A percentile compares a stretch with the other conserved stretches of the same genome.
Conservation (phyloP, 768 basidiomycete species). For the Tricholomella constricta region DNA sequence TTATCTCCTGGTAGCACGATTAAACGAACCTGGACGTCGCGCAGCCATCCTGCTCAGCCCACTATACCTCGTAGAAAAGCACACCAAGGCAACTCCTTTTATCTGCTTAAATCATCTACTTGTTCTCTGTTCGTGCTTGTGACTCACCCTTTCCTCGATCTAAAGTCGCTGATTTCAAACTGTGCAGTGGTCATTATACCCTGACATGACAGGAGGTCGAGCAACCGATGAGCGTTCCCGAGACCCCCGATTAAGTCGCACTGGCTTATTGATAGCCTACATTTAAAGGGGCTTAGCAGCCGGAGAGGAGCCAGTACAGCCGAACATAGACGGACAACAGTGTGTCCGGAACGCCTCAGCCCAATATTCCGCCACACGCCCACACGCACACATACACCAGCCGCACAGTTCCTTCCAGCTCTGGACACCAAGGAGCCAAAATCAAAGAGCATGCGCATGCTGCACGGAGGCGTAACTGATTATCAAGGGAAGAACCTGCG, state of each 20-base stretch:
- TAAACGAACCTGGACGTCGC: neutral
- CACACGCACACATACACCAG: too few species aligned
- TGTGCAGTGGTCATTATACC: neutral
- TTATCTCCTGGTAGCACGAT: neutral
- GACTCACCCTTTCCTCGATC: neutral
- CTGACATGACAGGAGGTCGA: neutral
- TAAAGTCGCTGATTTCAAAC: neutral
- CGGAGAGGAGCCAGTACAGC: neutral
- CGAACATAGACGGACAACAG: neutral
- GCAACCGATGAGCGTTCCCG: neutral
- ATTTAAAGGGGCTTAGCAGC: neutral
- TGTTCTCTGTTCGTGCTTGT: neutral
- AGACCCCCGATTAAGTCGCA: neutral
- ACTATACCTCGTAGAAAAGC: neutral
- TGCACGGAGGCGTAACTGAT: too few species aligned
- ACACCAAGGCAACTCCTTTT: neutral
- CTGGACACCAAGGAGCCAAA: too few species aligned
- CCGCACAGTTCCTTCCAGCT: too few species aligned
- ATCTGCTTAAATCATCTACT: neutral
- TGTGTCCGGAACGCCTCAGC: too few species aligned
- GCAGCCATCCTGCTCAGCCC: neutral
- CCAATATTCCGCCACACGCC: too few species aligned
- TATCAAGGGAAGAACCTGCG: too few species aligned
- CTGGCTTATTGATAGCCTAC: constrained; percentile 1
- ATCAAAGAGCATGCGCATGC: too few species aligned